Conservation (phyloP, 176 grass and related monocot genomes). For the Phoenix roebelenii region DNA sequence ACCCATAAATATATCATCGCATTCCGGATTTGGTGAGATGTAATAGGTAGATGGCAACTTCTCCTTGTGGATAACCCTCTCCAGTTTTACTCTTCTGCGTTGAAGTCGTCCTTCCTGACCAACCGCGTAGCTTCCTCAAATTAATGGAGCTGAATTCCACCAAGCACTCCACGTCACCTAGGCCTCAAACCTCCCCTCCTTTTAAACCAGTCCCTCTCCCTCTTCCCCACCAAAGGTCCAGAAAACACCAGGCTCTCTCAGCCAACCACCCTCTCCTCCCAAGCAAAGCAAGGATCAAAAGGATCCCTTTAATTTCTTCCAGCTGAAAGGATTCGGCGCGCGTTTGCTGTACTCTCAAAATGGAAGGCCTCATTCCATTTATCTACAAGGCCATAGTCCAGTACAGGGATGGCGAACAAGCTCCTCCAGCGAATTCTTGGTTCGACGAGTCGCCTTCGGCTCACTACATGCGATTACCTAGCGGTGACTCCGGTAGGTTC, state of each 20-base stretch:
- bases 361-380: constrained; percentile 54
- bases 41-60: constrained; percentile 9
- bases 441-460: not conserved
- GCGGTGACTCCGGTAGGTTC: not conserved
- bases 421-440: not conserved
- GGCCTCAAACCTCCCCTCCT: constrained; percentile 25
- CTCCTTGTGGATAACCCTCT: constrained; percentile 9
- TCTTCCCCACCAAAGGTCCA: not conserved
- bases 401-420: constrained; percentile 23
- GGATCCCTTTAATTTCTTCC: not conserved
- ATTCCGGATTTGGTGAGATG: constrained; percentile 30
- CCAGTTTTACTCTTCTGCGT: constrained; percentile 39
- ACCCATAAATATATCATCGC: not conserved
- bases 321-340: not conserved
- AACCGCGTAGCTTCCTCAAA: constrained; percentile 1
- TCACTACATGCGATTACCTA: not conserved
- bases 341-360: not conserved
- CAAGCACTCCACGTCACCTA: constrained; percentile 14
- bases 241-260: not conserved
- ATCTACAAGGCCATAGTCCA: constrained; percentile 66
- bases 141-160: constrained; percentile 14
- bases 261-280: no score
- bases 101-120: constrained; percentile 21
- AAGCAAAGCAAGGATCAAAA: no score
- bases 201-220: constrained; percentile 27